Percentiles rank a stretch among this genome's conserved stretches.
Evolutionary conservation across 176 grass and related monocot genomes (phyloP).

Genomic region (Chloris gayana): DNA sequence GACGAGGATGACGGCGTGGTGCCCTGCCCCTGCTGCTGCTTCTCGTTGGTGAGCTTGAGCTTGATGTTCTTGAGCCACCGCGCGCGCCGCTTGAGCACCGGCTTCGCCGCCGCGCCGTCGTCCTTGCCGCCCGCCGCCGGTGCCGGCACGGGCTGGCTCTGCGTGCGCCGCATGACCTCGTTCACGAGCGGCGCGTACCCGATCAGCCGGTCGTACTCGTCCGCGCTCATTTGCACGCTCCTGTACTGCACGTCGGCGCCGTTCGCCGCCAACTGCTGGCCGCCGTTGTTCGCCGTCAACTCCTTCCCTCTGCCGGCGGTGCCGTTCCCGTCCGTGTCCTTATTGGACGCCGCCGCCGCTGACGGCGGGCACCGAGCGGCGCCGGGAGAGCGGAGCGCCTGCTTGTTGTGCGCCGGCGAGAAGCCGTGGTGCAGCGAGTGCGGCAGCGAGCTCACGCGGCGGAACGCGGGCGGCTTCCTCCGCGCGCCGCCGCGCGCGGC

Average conservation of each 20-base stretch:
- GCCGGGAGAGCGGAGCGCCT: not conserved
- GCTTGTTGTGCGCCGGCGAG: not conserved
- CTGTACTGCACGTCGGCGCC: slow-evolving; percentile 5
- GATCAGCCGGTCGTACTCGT: slow-evolving; percentile 60
- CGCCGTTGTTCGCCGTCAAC: slow-evolving; percentile 46
- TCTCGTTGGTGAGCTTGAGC: slow-evolving; percentile 58
- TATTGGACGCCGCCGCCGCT: not conserved
- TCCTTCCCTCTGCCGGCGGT: no score
- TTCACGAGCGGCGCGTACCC: slow-evolving; percentile 51
- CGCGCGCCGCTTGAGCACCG: slow-evolving; percentile 43
- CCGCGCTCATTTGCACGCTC: slow-evolving; percentile 39
- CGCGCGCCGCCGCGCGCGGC: not conserved
- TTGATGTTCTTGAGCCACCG: slow-evolving; percentile 88
- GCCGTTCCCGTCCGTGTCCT: not conserved
- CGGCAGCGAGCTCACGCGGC: slow-evolving; percentile 34
- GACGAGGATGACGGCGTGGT: not conserved
- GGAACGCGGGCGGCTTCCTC: slow-evolving; percentile 15
- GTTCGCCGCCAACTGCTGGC: slow-evolving; percentile 6
- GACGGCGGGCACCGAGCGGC: not conserved
- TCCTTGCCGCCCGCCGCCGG: not conserved
- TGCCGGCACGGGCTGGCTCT: slow-evolving; percentile 37
- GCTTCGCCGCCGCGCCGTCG: slow-evolving; percentile 38
- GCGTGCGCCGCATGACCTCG: slow-evolving; percentile 61
- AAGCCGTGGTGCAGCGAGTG: slow-evolving; percentile 7
- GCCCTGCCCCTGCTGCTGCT: no score